Percentiles rank a stretch among this genome's conserved stretches.
phyloP scores from a whole-genome alignment of 208 protist genomes.

The Leishmania aethiopica region DNA sequence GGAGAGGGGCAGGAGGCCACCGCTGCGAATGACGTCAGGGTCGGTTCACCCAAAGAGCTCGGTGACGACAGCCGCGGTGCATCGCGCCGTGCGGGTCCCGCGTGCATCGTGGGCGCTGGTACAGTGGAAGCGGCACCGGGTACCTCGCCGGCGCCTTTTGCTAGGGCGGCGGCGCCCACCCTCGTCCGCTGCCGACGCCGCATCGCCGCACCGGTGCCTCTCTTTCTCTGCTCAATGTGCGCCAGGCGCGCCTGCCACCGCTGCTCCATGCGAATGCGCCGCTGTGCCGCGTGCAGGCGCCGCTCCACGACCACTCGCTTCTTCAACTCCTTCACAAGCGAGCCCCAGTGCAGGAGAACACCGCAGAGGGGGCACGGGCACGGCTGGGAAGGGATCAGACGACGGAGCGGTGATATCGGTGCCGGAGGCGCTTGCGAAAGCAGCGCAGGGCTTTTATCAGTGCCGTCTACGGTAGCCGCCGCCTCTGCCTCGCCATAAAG shows the following conservation, averaged over 20 bases:
- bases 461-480: not conserved
- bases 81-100: not conserved
- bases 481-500: constrained; percentile 27
- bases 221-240: constrained; percentile 18
- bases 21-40: not conserved
- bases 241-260: constrained; percentile 43
- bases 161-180: not conserved
- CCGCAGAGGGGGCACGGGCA: constrained; percentile 75
- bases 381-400: constrained; percentile 23
- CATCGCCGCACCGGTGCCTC: not conserved
- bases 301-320: constrained; percentile 47
- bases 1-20: not conserved
- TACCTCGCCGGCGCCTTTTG: not conserved
- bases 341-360: constrained; percentile 62
- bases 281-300: constrained; percentile 41
- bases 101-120: not conserved
- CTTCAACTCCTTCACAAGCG: constrained; percentile 67
- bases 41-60: not conserved
- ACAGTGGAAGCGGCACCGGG: not conserved
- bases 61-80: not conserved
- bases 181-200: not conserved
- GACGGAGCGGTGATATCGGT: constrained; percentile 9
- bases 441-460: not conserved
- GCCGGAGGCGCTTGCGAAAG: constrained; percentile 3
- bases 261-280: constrained; percentile 50